phyloP scores from a whole-genome alignment of 2,329 filamentous ascomycete species.

The Canariomyces notabilis region DNA sequence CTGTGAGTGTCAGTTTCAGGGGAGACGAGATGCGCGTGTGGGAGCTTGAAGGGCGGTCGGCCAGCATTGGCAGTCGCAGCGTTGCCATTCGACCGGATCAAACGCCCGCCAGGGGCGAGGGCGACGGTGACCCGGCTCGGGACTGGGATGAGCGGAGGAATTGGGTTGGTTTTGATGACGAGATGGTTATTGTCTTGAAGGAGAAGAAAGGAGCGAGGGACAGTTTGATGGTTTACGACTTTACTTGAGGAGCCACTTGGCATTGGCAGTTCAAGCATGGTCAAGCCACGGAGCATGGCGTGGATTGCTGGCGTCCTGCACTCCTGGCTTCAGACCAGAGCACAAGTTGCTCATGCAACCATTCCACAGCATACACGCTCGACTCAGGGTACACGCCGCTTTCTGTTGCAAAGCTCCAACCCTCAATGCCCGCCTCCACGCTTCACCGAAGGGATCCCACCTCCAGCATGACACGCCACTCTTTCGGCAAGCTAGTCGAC shows the following conservation, averaged over 20 bases:
- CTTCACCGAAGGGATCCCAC: too few relatives aligned
- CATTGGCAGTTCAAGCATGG: too few relatives aligned
- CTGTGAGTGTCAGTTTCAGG: conserved; percentile 79
- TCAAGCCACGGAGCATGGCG: background rate
- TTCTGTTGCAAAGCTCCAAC: too few relatives aligned
- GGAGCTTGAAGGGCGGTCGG: conserved; percentile 72
- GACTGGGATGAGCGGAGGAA: conserved; percentile 45
- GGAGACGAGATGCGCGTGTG: conserved; percentile 79
- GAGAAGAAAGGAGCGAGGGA: conserved; percentile 63
- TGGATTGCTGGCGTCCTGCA: too few relatives aligned
- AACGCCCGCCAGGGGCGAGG: conserved; percentile 20
- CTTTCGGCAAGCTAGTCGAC: too few relatives aligned
- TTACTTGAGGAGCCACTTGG: conserved; percentile 62
- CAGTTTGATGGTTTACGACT: conserved; percentile 80
- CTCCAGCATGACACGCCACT: too few relatives aligned
- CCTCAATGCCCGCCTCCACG: too few relatives aligned
- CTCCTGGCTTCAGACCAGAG: too few relatives aligned
- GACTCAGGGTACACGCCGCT: too few relatives aligned
- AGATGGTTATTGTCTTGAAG: conserved; percentile 82
- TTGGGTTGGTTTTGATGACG: conserved; percentile 86
- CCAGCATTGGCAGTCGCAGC: conserved; percentile 33
- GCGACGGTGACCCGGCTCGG: conserved; percentile 13
- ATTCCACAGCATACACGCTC: too few relatives aligned
- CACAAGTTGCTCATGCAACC: too few relatives aligned
- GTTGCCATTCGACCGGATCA: conserved; percentile 44